phyloP scores from a whole-genome alignment of 163 green algal species.

The Chloroidium sp. region DNA sequence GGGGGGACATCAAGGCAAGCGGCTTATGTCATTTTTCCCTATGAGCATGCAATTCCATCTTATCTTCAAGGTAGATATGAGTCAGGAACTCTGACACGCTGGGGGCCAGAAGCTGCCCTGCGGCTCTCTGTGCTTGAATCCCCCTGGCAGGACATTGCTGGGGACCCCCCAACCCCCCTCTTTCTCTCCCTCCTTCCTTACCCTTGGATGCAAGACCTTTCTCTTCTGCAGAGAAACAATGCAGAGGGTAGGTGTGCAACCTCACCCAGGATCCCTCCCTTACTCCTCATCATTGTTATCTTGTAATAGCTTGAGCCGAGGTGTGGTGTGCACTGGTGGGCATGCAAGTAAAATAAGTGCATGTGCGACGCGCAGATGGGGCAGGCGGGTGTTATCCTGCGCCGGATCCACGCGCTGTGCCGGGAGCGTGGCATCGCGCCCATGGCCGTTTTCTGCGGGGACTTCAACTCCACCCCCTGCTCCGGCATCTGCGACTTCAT shows the following conservation, averaged over 20 bases:
- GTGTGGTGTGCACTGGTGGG: not conserved
- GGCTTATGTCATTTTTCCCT: slow-evolving; percentile 14
- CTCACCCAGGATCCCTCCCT: not conserved
- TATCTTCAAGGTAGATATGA: not conserved
- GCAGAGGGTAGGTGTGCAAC: too few species aligned
- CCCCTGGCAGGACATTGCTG: not conserved
- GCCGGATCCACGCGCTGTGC: slow-evolving; percentile 18
- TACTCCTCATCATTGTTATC: not conserved
- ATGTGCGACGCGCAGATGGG: slow-evolving; percentile 6
- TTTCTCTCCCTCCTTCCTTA: not conserved
- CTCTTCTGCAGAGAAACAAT: not conserved
- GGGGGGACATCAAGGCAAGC: slow-evolving; percentile 62
- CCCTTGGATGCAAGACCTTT: not conserved
- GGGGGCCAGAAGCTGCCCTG: not conserved
- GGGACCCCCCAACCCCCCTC: not conserved
- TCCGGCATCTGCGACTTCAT: slow-evolving; percentile 34
- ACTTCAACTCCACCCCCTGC: slow-evolving; percentile 42
- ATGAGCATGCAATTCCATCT: not conserved
- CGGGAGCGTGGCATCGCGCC: not conserved
- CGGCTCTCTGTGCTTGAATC: not conserved
- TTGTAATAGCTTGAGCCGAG: not conserved
- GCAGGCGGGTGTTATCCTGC: slow-evolving; percentile 43
- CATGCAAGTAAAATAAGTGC: not conserved
- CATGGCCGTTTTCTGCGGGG: slow-evolving; percentile 26
- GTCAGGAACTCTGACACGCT: not conserved